These are phyloP conservation scores for Escallonia herrerae DNA, from an alignment of 129 eudicot genomes.

Conservation along the genomic window DNA sequence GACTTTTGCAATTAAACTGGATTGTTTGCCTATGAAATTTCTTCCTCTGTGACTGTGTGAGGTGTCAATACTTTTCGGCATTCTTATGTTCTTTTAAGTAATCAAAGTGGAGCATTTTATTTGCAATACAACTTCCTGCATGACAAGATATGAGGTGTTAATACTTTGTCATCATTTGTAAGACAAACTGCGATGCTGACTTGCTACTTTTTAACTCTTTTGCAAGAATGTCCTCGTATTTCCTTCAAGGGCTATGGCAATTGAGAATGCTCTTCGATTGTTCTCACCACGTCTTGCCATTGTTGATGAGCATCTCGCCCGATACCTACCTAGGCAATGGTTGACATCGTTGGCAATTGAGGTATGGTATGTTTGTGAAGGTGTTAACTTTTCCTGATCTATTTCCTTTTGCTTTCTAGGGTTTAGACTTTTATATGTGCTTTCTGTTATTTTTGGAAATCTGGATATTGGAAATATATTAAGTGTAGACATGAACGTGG, in stretches of 20 bases:
- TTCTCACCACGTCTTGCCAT: slow-evolving; percentile 93
- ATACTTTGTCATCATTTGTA: not conserved
- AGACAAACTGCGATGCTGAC: slow-evolving; percentile 17
- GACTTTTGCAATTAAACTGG: not conserved
- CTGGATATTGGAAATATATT: not conserved
- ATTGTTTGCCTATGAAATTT: not conserved
- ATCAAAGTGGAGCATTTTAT: slow-evolving; percentile 9
- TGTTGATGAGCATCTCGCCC: slow-evolving; percentile 82
- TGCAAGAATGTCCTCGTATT: slow-evolving; percentile 81
- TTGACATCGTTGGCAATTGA: slow-evolving; percentile 74
- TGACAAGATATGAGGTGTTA: not conserved
- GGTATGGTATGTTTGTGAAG: slow-evolving; percentile 37
- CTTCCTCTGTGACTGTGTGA: not conserved
- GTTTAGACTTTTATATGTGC: too few species aligned
- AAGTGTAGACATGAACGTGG: too few species aligned
- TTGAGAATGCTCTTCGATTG: slow-evolving; percentile 79
- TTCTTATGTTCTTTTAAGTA: not conserved
- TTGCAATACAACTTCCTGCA: not conserved
- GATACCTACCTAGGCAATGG: slow-evolving; percentile 81
- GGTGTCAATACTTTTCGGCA: not conserved
- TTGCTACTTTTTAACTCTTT: slow-evolving; percentile 11
- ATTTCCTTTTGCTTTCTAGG: too few species aligned
- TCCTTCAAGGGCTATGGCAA: slow-evolving; percentile 95
- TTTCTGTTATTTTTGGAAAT: too few species aligned
- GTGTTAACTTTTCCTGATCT: not conserved